phyloP scores from a whole-genome alignment of 345 rosid genomes.

The Tarenaya hassleriana region DNA sequence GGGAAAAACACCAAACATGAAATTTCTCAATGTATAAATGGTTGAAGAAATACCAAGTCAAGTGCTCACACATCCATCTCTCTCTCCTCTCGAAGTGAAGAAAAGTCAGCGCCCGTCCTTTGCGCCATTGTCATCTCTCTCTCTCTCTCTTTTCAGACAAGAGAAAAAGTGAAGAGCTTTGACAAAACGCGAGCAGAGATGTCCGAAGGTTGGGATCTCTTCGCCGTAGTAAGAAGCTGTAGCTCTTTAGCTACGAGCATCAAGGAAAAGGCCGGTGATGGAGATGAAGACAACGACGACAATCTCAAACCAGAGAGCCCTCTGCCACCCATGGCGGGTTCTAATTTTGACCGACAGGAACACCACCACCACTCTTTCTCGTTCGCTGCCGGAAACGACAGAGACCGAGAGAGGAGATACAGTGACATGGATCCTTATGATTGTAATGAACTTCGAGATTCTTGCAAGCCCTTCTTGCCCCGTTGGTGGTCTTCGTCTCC shows the following conservation, averaged over 20 bases:
- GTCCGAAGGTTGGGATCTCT: conserved; percentile 79
- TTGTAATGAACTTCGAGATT: conserved; percentile 47
- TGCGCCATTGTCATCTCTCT: conserved; percentile 31
- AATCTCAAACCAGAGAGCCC: conserved; percentile 18
- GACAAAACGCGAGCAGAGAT: conserved; percentile 21
- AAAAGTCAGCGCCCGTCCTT: conserved; percentile 83
- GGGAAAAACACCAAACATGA: background rate
- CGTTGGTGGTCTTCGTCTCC: conserved; percentile 10
- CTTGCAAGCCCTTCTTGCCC: conserved; percentile 49
- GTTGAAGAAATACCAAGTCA: conserved; percentile 43
- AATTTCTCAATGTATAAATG: conserved; percentile 39
- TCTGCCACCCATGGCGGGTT: conserved; percentile 30
- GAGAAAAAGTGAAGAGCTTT: conserved; percentile 15
- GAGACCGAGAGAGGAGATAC: conserved; percentile 9
- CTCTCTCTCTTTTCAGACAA: conserved; percentile 19
- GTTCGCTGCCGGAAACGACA: conserved; percentile 19
- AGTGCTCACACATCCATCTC: no score
- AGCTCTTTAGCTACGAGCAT: conserved; percentile 21
- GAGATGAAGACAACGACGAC: background rate
- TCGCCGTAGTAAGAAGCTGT: conserved; percentile 70
- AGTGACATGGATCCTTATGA: conserved; percentile 19
- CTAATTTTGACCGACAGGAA: conserved; percentile 36
- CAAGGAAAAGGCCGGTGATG: background rate
- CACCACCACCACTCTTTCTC: no score
- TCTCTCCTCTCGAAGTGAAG: conserved; percentile 34